Evolutionary conservation across 768 basidiomycete species (phyloP), one percentile per base, ranked within the genome.

Genomic region (Serendipita vermifera): DNA sequence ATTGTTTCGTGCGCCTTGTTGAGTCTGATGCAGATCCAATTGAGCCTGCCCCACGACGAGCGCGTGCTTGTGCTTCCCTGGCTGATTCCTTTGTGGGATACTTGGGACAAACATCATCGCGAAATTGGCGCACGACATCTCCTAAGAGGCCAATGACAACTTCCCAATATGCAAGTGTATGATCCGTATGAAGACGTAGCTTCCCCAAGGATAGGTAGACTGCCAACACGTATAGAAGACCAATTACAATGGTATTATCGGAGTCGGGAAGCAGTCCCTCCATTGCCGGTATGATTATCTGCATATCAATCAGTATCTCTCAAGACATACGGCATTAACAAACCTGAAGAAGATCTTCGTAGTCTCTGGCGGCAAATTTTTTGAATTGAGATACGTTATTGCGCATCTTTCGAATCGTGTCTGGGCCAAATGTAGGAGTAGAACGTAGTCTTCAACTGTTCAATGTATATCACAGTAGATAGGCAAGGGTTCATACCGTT

Each of bases 261-360:
- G 55, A n/a, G 15, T 56, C 38, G 4, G 55, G 38, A 6, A 40
- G 11, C 3, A 56, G 35, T 3, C 22, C 27, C 3, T 56, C 38
- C n/a, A 40, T 2, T 29, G 29, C 20, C 5, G 55, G 55, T 5
- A 56, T 56, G 3, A 38, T 38, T n/a, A n/a, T n/a, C n/a, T n/a
- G 27, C 55, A 56, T 39, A 39, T 15, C 33, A 22, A 6, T 3
- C 14, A 38, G 6, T 11, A 11, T 22, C 26, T 9, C n/a, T 26
- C n/a, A 5, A 31, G 22, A 33, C 3, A 31, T 24, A 29, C n/a
- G 2, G n/a, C 5, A 15, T 20, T 0, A 20, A n/a, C 62, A 7
- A n/a, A 64, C 75, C 67, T 75, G 73, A 0, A 76, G 61, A 1
- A 75, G 57, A 36, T 77, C 72, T 51, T 75, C 71, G 54, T 70